Percentiles rank a stretch among this genome's conserved stretches.
Evolutionary conservation across 139 green algal genomes (phyloP).

Genomic region (Diplosphaera chodatii): DNA sequence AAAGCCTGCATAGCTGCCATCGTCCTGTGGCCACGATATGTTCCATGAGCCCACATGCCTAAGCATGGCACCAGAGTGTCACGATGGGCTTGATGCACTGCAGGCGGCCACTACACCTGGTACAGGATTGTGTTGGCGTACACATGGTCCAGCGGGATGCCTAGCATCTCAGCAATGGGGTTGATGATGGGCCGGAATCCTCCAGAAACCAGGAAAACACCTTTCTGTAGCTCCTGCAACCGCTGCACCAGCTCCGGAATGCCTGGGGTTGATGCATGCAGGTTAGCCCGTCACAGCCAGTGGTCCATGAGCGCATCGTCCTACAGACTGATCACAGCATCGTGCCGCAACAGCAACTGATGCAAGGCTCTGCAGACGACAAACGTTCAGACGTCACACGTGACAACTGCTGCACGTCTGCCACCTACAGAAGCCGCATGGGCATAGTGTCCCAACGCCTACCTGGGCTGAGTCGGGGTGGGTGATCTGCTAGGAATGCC

Average conservation of each 20-base stretch:
- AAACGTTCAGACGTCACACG: no score
- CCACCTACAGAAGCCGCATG: no score
- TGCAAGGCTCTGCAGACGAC: no score
- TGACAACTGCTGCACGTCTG: no score
- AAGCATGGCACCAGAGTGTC: neutral
- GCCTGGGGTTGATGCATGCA: no score
- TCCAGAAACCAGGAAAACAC: slow-evolving; percentile 92
- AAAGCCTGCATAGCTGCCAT: slow-evolving; percentile 87
- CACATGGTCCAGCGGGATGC: slow-evolving; percentile 74
- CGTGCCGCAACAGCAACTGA: no score
- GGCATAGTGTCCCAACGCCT: no score
- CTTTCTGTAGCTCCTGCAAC: slow-evolving; percentile 52
- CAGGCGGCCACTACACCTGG: slow-evolving; percentile 28
- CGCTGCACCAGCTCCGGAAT: slow-evolving; percentile 79
- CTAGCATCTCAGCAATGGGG: slow-evolving; percentile 81
- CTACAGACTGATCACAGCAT: no score
- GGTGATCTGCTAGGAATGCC: slow-evolving; percentile 64
- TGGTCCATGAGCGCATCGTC: no score
- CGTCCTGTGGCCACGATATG: slow-evolving; percentile 27
- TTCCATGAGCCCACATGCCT: neutral
- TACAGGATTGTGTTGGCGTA: slow-evolving; percentile 94
- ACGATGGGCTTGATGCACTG: no score
- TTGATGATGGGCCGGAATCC: slow-evolving; percentile 93
- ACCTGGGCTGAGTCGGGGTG: slow-evolving; percentile 55
- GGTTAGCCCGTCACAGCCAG: no score